Base-by-base conservation (phyloP, 2,329 filamentous ascomycete genomes). In the Ophiosphaerella korrae region DNA sequence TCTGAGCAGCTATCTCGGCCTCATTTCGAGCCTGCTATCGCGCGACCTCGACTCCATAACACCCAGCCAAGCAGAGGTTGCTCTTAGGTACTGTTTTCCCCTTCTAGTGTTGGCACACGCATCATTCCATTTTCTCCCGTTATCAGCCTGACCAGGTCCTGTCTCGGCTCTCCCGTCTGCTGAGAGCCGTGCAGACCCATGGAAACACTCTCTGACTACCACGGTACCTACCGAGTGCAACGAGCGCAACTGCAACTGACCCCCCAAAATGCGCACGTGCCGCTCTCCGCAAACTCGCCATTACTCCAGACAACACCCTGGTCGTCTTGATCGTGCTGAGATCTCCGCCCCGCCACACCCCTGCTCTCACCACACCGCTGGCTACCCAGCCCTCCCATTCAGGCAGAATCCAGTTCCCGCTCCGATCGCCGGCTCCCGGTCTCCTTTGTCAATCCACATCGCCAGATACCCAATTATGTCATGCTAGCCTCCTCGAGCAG, bases 81-180 rank as follows among this genome's bases (percentile, higher is more conserved):
- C 67, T 71, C 57, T 71, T 72, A 72, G 67, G 68, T 70, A 71
- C 66, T 62, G 60, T 52, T 60, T 66, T 63, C 56, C 57, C 42
- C 48, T 36, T 48, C 55, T 42, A 48, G 52, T 53, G 61, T 64
- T 62, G 58, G 56, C 60, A 52, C 50, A 55, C 60, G 59, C 64
- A 66, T 62, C 55, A 54, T 54, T 56, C 48, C 57, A 55, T 54
- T 42, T 56, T 61, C 59, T 55, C 44, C 54, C 50, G 48, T 48
- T 48, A 55, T 6, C 26, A 8, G 26, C 26, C 26, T 2, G 7
- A 29, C 26, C 7, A 29, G 26, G 26, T 8, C 26, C 26, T 29
- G 26, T 11, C 26, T 29, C 11, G 26, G 6, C 7, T 29, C 26
- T 29, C 26, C 11, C 6, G 3, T 11, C 26, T 11, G 3, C 18